Evolutionary conservation across 1,284 basidiomycete genomes (phyloP).

Genomic region (Phlebopus sp.): DNA sequence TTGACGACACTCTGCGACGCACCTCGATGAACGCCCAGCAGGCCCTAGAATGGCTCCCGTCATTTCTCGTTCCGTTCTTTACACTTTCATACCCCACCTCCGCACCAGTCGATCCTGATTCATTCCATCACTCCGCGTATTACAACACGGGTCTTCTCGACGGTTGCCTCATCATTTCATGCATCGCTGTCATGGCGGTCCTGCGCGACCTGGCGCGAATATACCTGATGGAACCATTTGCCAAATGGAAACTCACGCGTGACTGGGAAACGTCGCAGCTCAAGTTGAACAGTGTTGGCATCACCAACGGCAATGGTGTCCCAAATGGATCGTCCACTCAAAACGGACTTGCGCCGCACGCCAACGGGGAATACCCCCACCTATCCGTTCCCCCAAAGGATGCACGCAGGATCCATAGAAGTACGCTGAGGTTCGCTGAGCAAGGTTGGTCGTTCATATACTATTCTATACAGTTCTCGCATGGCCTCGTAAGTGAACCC

Average conservation of each 20-base stretch:
- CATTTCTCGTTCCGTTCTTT: slow-evolving; percentile 64
- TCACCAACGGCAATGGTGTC: slow-evolving; percentile 25
- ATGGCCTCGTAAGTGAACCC: slow-evolving; percentile 74
- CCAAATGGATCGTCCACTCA: slow-evolving; percentile 31
- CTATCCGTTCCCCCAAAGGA: slow-evolving; percentile 39
- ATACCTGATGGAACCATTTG: slow-evolving; percentile 74
- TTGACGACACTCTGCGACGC: slow-evolving; percentile 26
- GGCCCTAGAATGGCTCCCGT: slow-evolving; percentile 45
- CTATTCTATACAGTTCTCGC: slow-evolving; percentile 71
- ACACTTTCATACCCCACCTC: slow-evolving; percentile 69
- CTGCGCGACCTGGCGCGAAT: slow-evolving; percentile 75
- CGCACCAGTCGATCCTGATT: slow-evolving; percentile 57
- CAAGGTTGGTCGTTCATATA: slow-evolving; percentile 91
- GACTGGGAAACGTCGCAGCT: slow-evolving; percentile 38
- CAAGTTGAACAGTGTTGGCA: slow-evolving; percentile 27
- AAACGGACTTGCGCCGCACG: slow-evolving; percentile 24
- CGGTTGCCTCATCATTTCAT: slow-evolving; percentile 66
- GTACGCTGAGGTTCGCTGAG: slow-evolving; percentile 86
- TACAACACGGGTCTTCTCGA: slow-evolving; percentile 73
- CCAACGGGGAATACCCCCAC: slow-evolving; percentile 14
- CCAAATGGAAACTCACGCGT: slow-evolving; percentile 64
- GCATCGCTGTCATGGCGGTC: slow-evolving; percentile 76
- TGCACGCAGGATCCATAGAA: slow-evolving; percentile 59
- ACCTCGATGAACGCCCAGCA: slow-evolving; percentile 34
- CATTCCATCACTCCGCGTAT: slow-evolving; percentile 63